These are phyloP conservation scores for Globisporangium nagaii DNA, from an alignment of 352 stramenopile species.

Conservation along the genomic window DNA sequence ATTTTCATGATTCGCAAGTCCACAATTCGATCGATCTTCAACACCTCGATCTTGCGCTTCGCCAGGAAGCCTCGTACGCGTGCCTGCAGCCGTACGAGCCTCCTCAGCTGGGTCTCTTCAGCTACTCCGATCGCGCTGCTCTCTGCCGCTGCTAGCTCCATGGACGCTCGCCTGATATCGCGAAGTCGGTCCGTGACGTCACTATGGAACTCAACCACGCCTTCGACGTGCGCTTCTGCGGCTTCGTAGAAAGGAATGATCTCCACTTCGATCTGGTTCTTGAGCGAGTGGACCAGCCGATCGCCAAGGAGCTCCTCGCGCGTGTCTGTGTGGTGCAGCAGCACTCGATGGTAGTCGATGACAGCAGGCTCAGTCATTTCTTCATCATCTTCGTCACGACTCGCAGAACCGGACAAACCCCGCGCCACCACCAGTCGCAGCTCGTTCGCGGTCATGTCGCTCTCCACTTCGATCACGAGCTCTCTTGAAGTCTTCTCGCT, in stretches of 20 bases:
- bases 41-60: slow-evolving; percentile 24
- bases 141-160: background rate
- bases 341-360: slow-evolving; percentile 33
- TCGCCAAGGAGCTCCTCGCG: slow-evolving; percentile 22
- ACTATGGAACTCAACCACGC: slow-evolving; percentile 32
- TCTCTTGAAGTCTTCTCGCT: background rate
- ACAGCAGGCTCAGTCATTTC: background rate
- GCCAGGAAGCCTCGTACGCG: slow-evolving; percentile 39
- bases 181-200: slow-evolving; percentile 21
- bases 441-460: slow-evolving; percentile 54
- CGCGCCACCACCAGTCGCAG: slow-evolving; percentile 42
- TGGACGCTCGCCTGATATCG: slow-evolving; percentile 25
- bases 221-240: slow-evolving; percentile 22
- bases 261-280: slow-evolving; percentile 31
- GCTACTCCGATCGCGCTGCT: background rate
- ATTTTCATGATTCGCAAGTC: slow-evolving; percentile 36
- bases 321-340: slow-evolving; percentile 24
- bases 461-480: slow-evolving; percentile 34
- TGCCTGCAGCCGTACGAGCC: slow-evolving; percentile 37
- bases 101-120: background rate
- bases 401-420: slow-evolving; percentile 21
- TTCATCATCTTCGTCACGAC: background rate
- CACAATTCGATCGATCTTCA: slow-evolving; percentile 51
- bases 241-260: slow-evolving; percentile 27
- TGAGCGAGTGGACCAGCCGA: slow-evolving; percentile 16